Percentiles rank a stretch among this genome's conserved stretches.
phyloP scores from a whole-genome alignment of 805 yeast species.

The Candida glaebosa region DNA sequence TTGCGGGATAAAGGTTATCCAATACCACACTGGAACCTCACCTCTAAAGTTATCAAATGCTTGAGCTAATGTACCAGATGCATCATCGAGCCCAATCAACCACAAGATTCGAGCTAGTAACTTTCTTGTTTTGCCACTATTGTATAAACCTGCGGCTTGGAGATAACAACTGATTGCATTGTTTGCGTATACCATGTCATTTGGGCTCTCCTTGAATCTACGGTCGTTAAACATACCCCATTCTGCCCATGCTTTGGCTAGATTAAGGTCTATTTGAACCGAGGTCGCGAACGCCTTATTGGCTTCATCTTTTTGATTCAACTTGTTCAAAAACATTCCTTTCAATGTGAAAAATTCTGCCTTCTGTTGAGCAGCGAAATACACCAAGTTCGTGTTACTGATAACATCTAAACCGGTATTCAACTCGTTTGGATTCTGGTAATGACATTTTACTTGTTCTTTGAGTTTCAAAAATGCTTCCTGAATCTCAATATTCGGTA shows the following conservation, averaged over 20 bases:
- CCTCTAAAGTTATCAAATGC: slow-evolving; percentile 93
- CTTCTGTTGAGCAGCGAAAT: slow-evolving; percentile 95
- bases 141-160: slow-evolving; percentile 96
- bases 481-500: slow-evolving; percentile 97
- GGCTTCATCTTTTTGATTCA: slow-evolving; percentile 90
- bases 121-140: slow-evolving; percentile 86
- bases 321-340: slow-evolving; percentile 94
- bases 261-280: slow-evolving; percentile 87
- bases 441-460: slow-evolving; percentile 97
- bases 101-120: slow-evolving; percentile 86
- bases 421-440: slow-evolving; percentile 84
- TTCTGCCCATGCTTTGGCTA: slow-evolving; percentile 99
- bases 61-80: slow-evolving; percentile 71
- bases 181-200: slow-evolving; percentile 78
- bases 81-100: slow-evolving; percentile 89
- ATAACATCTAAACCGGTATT: slow-evolving; percentile 96
- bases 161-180: slow-evolving; percentile 94
- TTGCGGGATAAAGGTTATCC: slow-evolving; percentile 97
- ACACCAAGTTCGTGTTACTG: slow-evolving; percentile 91
- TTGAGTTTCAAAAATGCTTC: slow-evolving; percentile 94
- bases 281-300: slow-evolving; percentile 98
- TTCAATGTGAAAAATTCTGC: slow-evolving; percentile 97
- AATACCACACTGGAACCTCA: slow-evolving; percentile 98
- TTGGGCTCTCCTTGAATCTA: slow-evolving; percentile 78
- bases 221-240: slow-evolving; percentile 97